These are phyloP conservation scores for Macrophomina pseudophaseolina DNA, from an alignment of 2,329 filamentous ascomycete species.

Conservation along the genomic window DNA sequence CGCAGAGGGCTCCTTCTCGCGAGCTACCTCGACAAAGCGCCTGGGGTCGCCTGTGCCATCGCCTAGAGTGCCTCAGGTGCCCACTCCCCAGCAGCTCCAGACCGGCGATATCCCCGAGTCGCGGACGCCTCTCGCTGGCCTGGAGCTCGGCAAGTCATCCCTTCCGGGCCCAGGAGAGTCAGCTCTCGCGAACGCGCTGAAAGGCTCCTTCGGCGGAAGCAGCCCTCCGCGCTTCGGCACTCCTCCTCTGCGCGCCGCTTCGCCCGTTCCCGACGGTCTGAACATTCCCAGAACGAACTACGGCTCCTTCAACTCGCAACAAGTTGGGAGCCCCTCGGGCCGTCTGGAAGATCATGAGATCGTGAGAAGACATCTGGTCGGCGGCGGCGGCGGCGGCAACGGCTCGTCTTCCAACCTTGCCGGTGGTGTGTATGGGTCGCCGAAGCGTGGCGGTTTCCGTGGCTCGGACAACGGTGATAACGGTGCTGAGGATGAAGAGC, in stretches of 20 bases:
- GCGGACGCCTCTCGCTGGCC: constrained; percentile 69
- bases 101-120: constrained; percentile 38
- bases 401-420: constrained; percentile 42
- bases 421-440: constrained; percentile 40
- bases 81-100: constrained; percentile 53
- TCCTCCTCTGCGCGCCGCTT: constrained; percentile 59
- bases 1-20: constrained; percentile 48
- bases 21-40: constrained; percentile 60
- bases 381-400: constrained; percentile 62
- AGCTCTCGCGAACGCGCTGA: constrained; percentile 85
- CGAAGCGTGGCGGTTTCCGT: constrained; percentile 32
- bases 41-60: constrained; percentile 63
- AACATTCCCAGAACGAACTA: constrained; percentile 72
- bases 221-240: constrained; percentile 70
- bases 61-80: constrained; percentile 56
- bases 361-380: constrained; percentile 84
- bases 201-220: constrained; percentile 70
- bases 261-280: constrained; percentile 55
- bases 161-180: constrained; percentile 81
- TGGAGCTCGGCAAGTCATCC: constrained; percentile 58
- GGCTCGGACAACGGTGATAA: constrained; percentile 38
- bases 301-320: constrained; percentile 73
- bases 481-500: constrained; percentile 69
- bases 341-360: constrained; percentile 85
- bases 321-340: constrained; percentile 48